Base-by-base conservation (phyloP, 495 filamentous ascomycete species). In the Podospora sp. region DNA sequence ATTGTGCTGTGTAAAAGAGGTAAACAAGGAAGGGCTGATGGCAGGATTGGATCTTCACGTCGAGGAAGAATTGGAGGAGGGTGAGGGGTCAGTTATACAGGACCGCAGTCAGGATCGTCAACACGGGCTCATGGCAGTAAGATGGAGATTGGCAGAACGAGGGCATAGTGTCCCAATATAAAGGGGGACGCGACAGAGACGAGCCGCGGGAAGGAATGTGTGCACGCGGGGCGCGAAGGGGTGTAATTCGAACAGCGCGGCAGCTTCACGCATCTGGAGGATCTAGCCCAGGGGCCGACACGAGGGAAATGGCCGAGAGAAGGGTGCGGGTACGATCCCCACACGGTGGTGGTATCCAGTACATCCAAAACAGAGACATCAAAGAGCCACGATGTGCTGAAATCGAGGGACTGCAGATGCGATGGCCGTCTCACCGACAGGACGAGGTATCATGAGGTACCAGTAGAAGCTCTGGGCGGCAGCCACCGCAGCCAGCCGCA, bases 141-240 rank as follows among this genome's bases (percentile, higher is more conserved):
- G 69, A 68, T 65, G 70, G 29, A 27, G 65, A 73, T 64, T 57
- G 69, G 68, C 69, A 64, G 60, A 22, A 63, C 11, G 51, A 53
- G 65, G 68, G 40, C 65, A 75, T 75, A 69, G 66, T 58, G 49
- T 60, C 24, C 49, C 70, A 69, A 71, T 74, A 75, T 77, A 66
- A 71, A 64, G 70, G 73, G 65, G 65, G n/a, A 50, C 29, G 56
- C 20, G 63, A 46, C 53, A 27, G 60, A 60, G 33, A 71, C 61
- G 62, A 58, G 65, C 65, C 70, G 62, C 65, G 60, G 40, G 35
- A 25, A 56, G 70, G 67, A 70, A 72, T 68, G 67, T 72, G 53
- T 22, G 36, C 53, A 63, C 61, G 72, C 56, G 67, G 14, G 36
- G 49, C 40, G 62, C 55, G 57, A 65, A 33, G 62, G 56, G 62